Evolutionary conservation across 2,329 filamentous ascomycete genomes (phyloP).

Genomic region (Botrytis elliptica): DNA sequence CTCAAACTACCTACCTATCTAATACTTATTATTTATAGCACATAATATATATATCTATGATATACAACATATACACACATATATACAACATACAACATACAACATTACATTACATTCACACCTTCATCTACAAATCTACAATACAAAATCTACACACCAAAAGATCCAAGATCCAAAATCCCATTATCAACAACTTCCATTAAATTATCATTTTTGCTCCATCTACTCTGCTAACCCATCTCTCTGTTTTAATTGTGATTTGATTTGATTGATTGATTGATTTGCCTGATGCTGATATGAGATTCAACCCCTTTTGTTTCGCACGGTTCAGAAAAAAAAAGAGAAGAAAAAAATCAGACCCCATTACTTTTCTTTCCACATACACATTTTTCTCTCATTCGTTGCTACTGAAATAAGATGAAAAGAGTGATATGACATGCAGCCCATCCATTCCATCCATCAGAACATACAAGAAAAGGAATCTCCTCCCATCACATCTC

Average conservation of each 20-base stretch:
- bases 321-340: neutral
- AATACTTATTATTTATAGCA: too few species aligned
- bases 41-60: neutral
- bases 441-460: constrained; percentile 5
- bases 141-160: neutral
- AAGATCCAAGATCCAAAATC: neutral
- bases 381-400: constrained; percentile 33
- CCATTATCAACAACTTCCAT: neutral
- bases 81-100: neutral
- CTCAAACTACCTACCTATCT: too few species aligned
- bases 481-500: neutral
- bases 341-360: neutral
- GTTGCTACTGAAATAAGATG: constrained; percentile 25
- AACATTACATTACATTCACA: neutral
- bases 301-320: constrained; percentile 6
- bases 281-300: constrained; percentile 1
- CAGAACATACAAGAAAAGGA: constrained; percentile 4
- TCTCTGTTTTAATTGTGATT: neutral
- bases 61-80: neutral
- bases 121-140: neutral
- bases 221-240: neutral
- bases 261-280: constrained; percentile 6
- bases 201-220: neutral
- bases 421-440: constrained; percentile 22
- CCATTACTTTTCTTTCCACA: constrained; percentile 15